Base-by-base conservation (phyloP, 768 basidiomycete genomes). In the Tylopilus sp. region DNA sequence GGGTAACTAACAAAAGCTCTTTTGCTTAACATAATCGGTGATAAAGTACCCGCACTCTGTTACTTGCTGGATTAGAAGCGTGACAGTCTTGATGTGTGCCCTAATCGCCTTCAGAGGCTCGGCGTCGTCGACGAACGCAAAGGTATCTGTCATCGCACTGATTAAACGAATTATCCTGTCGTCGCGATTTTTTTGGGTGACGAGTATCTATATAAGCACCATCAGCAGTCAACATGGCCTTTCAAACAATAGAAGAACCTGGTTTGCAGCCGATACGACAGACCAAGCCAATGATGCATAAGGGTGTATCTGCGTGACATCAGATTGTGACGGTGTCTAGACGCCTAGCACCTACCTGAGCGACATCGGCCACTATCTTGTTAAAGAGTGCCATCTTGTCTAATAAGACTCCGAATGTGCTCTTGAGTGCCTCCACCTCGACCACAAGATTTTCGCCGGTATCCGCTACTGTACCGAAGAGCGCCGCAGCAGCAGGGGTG, bases 1-100 rank as follows among this genome's bases (percentile, higher is more conserved):
- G 8, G 7, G 14, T 12, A 13, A 34, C 45, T 34, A 17, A 47
- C 45, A 34, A 17, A 34, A 34, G 45, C n/a, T 25, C 17, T 34
- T 34, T 7, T 24, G 33, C 19, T 50, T 50, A 12, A n/a, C 29
- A 4, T 50, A 50, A 6, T 50, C 40, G 4, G 30, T 19, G 40
- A 50, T 42, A 30, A 50, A 50, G 22, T 24, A 50, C 11, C 40
- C 48, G 14, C 48, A 49, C 37, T 49, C 48, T 16, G 48, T n/a
- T n/a, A n/a, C n/a, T n/a, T n/a, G n/a, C n/a, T n/a, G n/a, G n/a
- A n/a, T n/a, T n/a, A n/a, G n/a, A 38, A 34, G 43, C n/a, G 9
- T 22, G n/a, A 53, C 14, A 3, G 26, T 9, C 4, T 34, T 14
- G 14, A n/a, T 17, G 25, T 49, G 28, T 8, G 36, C 29, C 17